Conservation (phyloP, 176 grass and related monocot species). For the Ananas comosus region DNA sequence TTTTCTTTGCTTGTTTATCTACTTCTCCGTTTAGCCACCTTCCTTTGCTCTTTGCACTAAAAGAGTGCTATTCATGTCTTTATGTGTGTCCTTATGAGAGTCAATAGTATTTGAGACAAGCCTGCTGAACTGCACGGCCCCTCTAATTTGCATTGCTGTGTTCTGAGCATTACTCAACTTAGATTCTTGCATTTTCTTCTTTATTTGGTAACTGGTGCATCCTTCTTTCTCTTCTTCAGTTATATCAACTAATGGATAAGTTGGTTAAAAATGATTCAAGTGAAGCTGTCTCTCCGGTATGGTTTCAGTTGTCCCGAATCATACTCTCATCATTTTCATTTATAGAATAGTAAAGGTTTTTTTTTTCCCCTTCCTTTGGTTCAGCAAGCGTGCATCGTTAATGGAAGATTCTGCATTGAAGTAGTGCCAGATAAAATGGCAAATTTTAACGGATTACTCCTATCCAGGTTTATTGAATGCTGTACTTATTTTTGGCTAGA, state of each 20-base stretch:
- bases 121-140: no score
- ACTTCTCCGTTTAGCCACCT: no score
- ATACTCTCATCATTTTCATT: neutral
- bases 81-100: no score
- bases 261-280: slow-evolving; percentile 38
- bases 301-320: slow-evolving; percentile 14
- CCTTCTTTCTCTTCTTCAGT: slow-evolving; percentile 32
- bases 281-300: slow-evolving; percentile 53
- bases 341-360: neutral
- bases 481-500: neutral
- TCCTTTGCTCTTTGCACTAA: no score
- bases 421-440: slow-evolving; percentile 24
- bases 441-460: slow-evolving; percentile 43
- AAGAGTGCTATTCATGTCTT: no score
- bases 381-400: slow-evolving; percentile 64
- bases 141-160: neutral
- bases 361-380: slow-evolving; percentile 18
- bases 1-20: no score
- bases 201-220: slow-evolving; percentile 4
- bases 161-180: no score
- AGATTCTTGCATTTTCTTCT: no score
- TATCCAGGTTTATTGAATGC: slow-evolving; percentile 45
- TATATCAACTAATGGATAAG: slow-evolving; percentile 68
- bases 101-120: no score
- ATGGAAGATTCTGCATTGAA: slow-evolving; percentile 65